These are phyloP conservation scores for Russula virescens DNA, from an alignment of 768 basidiomycete species.

Conservation along the genomic window DNA sequence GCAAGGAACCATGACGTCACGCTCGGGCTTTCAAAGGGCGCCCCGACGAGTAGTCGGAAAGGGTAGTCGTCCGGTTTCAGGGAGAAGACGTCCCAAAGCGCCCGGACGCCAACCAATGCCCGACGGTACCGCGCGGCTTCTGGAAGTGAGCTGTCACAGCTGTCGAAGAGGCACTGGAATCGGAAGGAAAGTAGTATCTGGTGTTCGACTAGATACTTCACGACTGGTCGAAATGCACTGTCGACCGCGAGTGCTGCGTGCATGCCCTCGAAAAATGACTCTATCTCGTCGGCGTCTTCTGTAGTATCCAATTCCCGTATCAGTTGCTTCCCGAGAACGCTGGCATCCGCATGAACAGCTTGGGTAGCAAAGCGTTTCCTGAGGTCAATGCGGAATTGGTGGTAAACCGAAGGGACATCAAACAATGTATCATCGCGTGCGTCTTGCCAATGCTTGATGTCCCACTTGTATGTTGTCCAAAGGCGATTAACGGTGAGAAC, in stretches of 20 bases:
- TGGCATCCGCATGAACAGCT: background rate
- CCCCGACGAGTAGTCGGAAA: background rate
- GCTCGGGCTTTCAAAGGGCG: slow-evolving; percentile 7
- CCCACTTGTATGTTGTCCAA: background rate
- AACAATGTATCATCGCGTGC: slow-evolving; percentile 7
- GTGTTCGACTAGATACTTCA: slow-evolving; percentile 4
- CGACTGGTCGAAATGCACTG: background rate
- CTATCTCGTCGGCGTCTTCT: slow-evolving; percentile 6
- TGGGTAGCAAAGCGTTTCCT: background rate
- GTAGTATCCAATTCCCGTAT: slow-evolving; percentile 6
- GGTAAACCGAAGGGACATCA: slow-evolving; percentile 1
- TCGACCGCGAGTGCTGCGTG: slow-evolving; percentile 1
- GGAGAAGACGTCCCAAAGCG: slow-evolving; percentile 4
- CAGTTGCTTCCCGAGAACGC: slow-evolving; percentile 10
- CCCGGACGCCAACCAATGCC: background rate
- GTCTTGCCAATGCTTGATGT: background rate
- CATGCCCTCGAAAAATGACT: slow-evolving; percentile 3
- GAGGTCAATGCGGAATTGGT: slow-evolving; percentile 3
- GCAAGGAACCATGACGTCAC: background rate
- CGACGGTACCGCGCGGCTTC: background rate
- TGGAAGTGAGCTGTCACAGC: background rate
- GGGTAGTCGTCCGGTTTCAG: slow-evolving; percentile 7
- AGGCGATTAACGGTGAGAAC: background rate
- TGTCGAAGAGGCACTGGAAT: slow-evolving; percentile 8
- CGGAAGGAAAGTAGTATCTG: slow-evolving; percentile 9